Percentiles rank a stretch among this genome's conserved stretches.
phyloP scores from a whole-genome alignment of 805 yeast genomes.

The Jamesozyma spencerorum region DNA sequence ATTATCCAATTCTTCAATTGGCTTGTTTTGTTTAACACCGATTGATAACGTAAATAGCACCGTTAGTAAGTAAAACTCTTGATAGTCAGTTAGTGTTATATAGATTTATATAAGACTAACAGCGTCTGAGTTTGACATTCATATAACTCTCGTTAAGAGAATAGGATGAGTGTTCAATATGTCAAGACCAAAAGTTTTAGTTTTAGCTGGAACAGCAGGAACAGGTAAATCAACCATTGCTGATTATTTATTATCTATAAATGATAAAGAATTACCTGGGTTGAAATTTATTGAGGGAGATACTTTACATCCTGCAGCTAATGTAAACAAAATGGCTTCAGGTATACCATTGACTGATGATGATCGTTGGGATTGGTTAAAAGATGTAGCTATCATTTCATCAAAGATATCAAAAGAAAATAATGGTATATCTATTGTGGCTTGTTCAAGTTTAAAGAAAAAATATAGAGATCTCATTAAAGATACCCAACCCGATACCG shows the following conservation, averaged over 20 bases:
- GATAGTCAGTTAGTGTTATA: no score
- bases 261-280: constrained; percentile 23
- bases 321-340: constrained; percentile 72
- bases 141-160: no score
- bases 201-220: constrained; percentile 94
- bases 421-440: constrained; percentile 40
- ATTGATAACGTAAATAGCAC: no score
- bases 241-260: constrained; percentile 34
- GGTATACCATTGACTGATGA: constrained; percentile 81
- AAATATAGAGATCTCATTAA: constrained; percentile 59
- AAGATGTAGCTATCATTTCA: constrained; percentile 37
- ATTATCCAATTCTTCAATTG: no score
- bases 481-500: constrained; percentile 25
- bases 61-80: no score
- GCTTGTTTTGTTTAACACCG: no score
- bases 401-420: constrained; percentile 30
- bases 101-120: no score
- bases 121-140: no score
- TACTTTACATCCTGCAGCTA: constrained; percentile 57
- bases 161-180: no score
- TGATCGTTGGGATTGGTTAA: constrained; percentile 89
- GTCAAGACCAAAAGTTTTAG: constrained; percentile 32
- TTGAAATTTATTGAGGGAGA: constrained; percentile 82
- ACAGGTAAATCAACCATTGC: constrained; percentile 88
- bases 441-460: constrained; percentile 80